Base-by-base conservation (phyloP, 2,329 filamentous ascomycete species). In the Sporothrix mexicana region DNA sequence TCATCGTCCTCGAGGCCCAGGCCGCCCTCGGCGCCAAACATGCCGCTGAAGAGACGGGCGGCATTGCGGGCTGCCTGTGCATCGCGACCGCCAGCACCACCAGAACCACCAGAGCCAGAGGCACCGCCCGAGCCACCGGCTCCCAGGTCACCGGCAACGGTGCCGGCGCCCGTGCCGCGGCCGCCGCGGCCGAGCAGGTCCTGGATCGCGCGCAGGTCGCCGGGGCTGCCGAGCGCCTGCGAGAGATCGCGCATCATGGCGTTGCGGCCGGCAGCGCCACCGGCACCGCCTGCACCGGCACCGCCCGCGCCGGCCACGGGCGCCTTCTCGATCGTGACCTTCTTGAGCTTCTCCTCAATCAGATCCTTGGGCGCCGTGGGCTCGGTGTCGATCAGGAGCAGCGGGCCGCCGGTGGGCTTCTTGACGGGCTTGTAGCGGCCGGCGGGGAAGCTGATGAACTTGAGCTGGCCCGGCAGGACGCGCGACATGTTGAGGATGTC, bases 401-500 rank as follows among this genome's bases (percentile, higher is more conserved):
- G 90, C 51, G 97, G 94, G 76, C 96, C 96, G 76, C 96, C 95
- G 57, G 95, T 98, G 75, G 95, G 93, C 92, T 97, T 88, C 82
- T 90, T 90, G 74, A 98, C 95, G 49, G 96, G 95, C 86, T 93
- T 93, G 83, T 98, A 99, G 77, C 97, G 91, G 62, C 93, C 93
- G 75, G 93, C 89, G 67, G 93, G 90, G 86, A 99, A 97, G 82
- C 90, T 97, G 79, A 99, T 93, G 82, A 95, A 98, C 85, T 97
- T 97, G 79, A 98, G 88, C 84, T 99, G 96, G 64, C 90, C 89
- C 0, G 95, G 96, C 66, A 99, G 88, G 49, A 99, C 94, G 78
- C 96, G 90, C 71, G 93, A 97, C 94, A 99, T 97, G 85, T 99
- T 99, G 80, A 96, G 93, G 75, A 99, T 88, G 76, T 98, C 94